phyloP scores from a whole-genome alignment of 2,329 filamentous ascomycete genomes.

The Aspergillus awamori region DNA sequence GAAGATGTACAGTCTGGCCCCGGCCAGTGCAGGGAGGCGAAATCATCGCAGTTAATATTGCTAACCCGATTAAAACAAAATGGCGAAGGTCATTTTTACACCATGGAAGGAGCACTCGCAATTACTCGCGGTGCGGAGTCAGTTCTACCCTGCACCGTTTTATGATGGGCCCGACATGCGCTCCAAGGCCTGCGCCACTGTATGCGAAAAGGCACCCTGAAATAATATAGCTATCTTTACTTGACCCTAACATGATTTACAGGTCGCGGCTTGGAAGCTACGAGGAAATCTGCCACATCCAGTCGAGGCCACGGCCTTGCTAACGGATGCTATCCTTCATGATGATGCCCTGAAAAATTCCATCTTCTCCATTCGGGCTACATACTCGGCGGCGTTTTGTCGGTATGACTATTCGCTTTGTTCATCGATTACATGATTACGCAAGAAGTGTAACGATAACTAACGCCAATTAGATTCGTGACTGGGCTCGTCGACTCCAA shows the following conservation, averaged over 20 bases:
- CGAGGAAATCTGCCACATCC: slow-evolving; percentile 49
- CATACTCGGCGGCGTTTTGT: slow-evolving; percentile 51
- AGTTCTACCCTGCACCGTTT: slow-evolving; percentile 42
- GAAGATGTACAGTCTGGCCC: neutral
- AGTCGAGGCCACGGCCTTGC: slow-evolving; percentile 50
- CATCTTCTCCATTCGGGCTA: slow-evolving; percentile 48
- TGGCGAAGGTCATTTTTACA: slow-evolving; percentile 47
- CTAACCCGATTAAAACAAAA: slow-evolving; percentile 18
- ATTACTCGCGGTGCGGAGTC: slow-evolving; percentile 40
- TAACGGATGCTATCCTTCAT: slow-evolving; percentile 51
- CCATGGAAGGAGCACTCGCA: slow-evolving; percentile 45
- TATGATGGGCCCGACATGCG: slow-evolving; percentile 43
- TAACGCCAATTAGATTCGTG: slow-evolving; percentile 40
- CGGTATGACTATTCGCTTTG: slow-evolving; percentile 34
- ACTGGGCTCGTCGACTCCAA: slow-evolving; percentile 50
- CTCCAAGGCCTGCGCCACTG: slow-evolving; percentile 42
- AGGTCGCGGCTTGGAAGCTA: slow-evolving; percentile 51
- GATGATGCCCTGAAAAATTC: slow-evolving; percentile 46
- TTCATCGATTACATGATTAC: neutral
- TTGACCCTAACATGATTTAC: neutral
- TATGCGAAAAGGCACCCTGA: slow-evolving; percentile 28
- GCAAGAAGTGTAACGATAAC: neutral
- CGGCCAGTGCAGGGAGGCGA: neutral
- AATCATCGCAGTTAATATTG: neutral
- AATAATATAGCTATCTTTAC: neutral